A percentile compares a stretch with the other conserved stretches of the same genome.
These are phyloP conservation scores for Bipolaris bicolor DNA, from an alignment of 2,329 filamentous ascomycete species.

Conservation along the genomic window DNA sequence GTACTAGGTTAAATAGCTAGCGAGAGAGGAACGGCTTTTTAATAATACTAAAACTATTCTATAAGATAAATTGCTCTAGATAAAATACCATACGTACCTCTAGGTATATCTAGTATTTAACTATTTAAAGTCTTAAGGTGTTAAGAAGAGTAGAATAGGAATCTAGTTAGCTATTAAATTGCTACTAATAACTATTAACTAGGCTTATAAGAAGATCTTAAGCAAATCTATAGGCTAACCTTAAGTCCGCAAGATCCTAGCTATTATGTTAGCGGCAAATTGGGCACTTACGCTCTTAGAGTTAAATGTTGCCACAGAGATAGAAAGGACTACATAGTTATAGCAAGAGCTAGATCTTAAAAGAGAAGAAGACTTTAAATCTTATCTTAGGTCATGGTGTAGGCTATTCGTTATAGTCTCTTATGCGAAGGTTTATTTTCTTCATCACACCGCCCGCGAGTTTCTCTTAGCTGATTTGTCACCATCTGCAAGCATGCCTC, in stretches of 20 bases:
- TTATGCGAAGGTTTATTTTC: neutral
- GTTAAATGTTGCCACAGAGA: neutral
- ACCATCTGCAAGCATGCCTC: neutral
- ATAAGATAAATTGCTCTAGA: conserved; percentile 14
- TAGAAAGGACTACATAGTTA: neutral
- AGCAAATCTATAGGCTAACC: conserved; percentile 18
- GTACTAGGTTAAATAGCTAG: conserved; percentile 21
- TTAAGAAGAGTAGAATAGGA: conserved; percentile 21
- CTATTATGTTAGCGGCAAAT: neutral
- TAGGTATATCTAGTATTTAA: conserved; percentile 26
- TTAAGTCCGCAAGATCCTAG: neutral
- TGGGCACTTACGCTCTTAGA: neutral
- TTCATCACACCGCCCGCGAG: neutral
- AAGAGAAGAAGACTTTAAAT: neutral
- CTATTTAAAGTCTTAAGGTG: conserved; percentile 11
- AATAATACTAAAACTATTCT: conserved; percentile 16
- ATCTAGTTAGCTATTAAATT: conserved; percentile 9
- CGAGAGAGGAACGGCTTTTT: conserved; percentile 18
- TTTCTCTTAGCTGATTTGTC: neutral
- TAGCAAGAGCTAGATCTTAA: neutral
- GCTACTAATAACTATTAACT: conserved; percentile 18
- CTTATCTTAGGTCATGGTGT: neutral
- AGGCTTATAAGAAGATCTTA: conserved; percentile 24
- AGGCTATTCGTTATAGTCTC: neutral
- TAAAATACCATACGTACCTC: conserved; percentile 25